These are phyloP conservation scores for Cordyceps fumosorosea DNA, from an alignment of 2,329 filamentous ascomycete species.

Conservation along the genomic window DNA sequence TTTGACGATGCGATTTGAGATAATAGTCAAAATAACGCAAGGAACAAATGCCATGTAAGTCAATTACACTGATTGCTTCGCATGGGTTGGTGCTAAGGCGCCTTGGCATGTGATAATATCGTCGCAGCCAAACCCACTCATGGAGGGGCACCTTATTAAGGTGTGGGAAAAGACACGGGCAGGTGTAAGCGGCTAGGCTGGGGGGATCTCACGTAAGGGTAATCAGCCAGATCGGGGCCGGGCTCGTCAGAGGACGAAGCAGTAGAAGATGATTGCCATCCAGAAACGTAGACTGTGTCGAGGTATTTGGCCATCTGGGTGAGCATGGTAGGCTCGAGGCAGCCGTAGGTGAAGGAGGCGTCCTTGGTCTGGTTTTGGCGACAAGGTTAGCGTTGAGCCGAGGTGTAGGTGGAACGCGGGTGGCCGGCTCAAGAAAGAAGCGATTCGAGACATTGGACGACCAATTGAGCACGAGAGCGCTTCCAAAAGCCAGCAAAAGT, in stretches of 20 bases:
- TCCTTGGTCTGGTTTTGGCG: slow-evolving; percentile 60
- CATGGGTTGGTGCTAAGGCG: neutral
- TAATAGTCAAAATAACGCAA: neutral
- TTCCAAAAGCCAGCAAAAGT: neutral
- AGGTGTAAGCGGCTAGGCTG: slow-evolving; percentile 10
- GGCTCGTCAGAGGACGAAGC: slow-evolving; percentile 93
- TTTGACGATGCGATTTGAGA: neutral
- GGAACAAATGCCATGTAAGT: slow-evolving; percentile 1
- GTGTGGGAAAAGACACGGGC: slow-evolving; percentile 1
- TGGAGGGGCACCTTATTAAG: slow-evolving; percentile 11
- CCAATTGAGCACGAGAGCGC: neutral
- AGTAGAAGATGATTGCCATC: slow-evolving; percentile 97
- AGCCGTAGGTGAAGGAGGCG: slow-evolving; percentile 92
- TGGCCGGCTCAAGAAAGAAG: neutral
- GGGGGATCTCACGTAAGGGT: slow-evolving; percentile 63
- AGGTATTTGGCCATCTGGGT: slow-evolving; percentile 99
- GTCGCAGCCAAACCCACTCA: slow-evolving; percentile 10
- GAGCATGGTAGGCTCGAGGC: slow-evolving; percentile 95
- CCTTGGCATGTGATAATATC: slow-evolving; percentile 14
- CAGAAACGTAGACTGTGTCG: slow-evolving; percentile 97
- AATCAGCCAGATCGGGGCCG: slow-evolving; percentile 94
- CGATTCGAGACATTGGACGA: neutral
- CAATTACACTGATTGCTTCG: neutral
- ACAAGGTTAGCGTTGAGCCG: slow-evolving; percentile 4
- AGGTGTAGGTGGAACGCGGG: neutral